Conservation (phyloP, 371 early-diverging fungal species). For the Lichtheimia ornata region DNA sequence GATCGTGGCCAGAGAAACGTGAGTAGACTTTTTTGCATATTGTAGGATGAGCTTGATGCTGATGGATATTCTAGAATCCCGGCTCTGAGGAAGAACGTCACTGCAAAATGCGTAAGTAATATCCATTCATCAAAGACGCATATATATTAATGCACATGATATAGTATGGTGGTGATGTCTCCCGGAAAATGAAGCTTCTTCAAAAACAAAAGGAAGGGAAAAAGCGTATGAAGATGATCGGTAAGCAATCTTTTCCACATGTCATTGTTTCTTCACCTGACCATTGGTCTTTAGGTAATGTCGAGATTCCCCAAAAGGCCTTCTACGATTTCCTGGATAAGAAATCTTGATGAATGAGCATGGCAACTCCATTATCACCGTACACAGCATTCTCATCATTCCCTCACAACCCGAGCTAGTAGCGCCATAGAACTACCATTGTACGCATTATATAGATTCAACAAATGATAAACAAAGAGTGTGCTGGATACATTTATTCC, state of each 20-base stretch:
- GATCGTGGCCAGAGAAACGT: constrained; percentile 89
- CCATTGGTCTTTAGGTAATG: constrained; percentile 46
- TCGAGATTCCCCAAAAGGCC: constrained; percentile 73
- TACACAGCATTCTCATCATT: too few relatives aligned
- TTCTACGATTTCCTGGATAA: constrained; percentile 73
- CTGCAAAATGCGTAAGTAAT: constrained; percentile 86
- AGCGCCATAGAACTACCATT: too few relatives aligned
- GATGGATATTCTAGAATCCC: constrained; percentile 46
- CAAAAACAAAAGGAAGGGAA: constrained; percentile 91
- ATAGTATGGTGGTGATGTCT: constrained; percentile 92
- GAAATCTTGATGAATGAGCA: constrained; percentile 7
- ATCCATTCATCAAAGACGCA: neutral
- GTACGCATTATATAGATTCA: too few relatives aligned
- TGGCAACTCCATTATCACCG: too few relatives aligned
- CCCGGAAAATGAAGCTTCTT: constrained; percentile 89
- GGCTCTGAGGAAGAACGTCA: constrained; percentile 89
- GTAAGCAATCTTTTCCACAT: constrained; percentile 22
- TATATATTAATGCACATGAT: neutral
- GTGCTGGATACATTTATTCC: too few relatives aligned
- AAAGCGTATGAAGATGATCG: constrained; percentile 80
- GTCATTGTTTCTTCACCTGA: neutral
- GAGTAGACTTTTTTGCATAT: constrained; percentile 15
- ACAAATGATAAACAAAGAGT: too few relatives aligned
- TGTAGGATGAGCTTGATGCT: neutral
- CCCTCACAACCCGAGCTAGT: too few relatives aligned